These are phyloP conservation scores for Starmerella floricola DNA, from an alignment of 805 yeast genomes.

Conservation along the genomic window DNA sequence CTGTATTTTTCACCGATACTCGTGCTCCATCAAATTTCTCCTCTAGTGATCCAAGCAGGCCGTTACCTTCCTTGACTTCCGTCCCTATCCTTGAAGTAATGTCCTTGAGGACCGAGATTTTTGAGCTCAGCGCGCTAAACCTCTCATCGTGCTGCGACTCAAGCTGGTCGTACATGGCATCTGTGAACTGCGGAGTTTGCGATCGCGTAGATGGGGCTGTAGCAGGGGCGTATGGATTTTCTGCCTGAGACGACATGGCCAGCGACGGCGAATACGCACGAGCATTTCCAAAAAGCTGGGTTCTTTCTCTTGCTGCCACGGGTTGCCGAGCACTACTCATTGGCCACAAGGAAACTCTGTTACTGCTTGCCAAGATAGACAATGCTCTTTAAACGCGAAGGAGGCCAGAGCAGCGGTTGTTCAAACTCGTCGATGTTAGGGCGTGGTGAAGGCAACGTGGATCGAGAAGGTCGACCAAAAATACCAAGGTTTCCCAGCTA, in stretches of 20 bases:
- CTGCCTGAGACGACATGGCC: not conserved
- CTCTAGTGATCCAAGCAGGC: slow-evolving; percentile 35
- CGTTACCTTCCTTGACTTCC: slow-evolving; percentile 45
- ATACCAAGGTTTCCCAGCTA: too few relatives aligned
- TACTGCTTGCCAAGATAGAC: too few relatives aligned
- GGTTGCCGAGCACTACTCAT: slow-evolving; percentile 14
- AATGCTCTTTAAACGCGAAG: too few relatives aligned
- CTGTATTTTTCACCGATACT: slow-evolving; percentile 39
- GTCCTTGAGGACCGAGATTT: slow-evolving; percentile 43
- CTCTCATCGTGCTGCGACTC: slow-evolving; percentile 60
- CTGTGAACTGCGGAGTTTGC: slow-evolving; percentile 31
- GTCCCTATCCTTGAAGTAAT: slow-evolving; percentile 50
- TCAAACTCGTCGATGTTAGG: not conserved
- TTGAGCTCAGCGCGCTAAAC: slow-evolving; percentile 41
- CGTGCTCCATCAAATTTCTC: slow-evolving; percentile 39
- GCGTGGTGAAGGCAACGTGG: not conserved
- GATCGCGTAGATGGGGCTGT: slow-evolving; percentile 1
- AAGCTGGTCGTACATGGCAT: slow-evolving; percentile 43
- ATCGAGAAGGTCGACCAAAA: too few relatives aligned
- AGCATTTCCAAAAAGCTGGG: slow-evolving; percentile 30
- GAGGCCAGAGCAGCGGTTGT: not conserved
- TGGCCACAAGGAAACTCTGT: too few relatives aligned
- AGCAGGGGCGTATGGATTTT: not conserved
- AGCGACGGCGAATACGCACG: slow-evolving; percentile 25
- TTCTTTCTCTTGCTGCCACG: slow-evolving; percentile 27